These are phyloP conservation scores for Omphalotus olearius DNA, from an alignment of 1,284 basidiomycete species.

Conservation along the genomic window DNA sequence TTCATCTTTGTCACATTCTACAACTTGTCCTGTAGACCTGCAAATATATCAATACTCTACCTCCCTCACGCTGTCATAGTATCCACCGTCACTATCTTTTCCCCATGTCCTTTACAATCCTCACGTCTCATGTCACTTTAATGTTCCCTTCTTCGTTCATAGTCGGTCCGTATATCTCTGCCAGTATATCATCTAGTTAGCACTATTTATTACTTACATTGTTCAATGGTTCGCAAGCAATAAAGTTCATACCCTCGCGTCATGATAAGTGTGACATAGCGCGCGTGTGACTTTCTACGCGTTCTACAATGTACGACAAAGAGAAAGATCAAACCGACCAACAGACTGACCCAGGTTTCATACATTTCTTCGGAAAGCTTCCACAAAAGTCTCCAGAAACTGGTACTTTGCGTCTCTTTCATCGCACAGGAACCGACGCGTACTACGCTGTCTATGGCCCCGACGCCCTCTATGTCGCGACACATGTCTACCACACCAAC, in stretches of 20 bases:
- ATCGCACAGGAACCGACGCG: slow-evolving; percentile 56
- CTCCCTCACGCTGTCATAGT: slow-evolving; percentile 16
- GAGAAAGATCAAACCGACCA: slow-evolving; percentile 34
- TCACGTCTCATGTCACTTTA: neutral
- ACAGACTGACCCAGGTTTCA: slow-evolving; percentile 71
- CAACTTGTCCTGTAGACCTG: neutral
- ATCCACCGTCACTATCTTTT: neutral
- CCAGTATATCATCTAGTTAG: too few species aligned
- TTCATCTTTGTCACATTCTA: neutral
- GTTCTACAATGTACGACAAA: slow-evolving; percentile 14
- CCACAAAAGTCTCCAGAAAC: slow-evolving; percentile 64
- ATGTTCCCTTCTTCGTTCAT: neutral
- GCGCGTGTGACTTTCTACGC: neutral
- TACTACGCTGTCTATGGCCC: slow-evolving; percentile 89
- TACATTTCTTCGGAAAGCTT: slow-evolving; percentile 67
- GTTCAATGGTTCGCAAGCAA: too few species aligned
- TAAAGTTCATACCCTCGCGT: too few species aligned
- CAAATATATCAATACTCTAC: slow-evolving; percentile 4
- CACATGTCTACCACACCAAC: slow-evolving; percentile 82
- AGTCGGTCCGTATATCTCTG: too few species aligned
- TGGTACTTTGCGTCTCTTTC: slow-evolving; percentile 82
- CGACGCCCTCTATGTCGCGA: slow-evolving; percentile 87
- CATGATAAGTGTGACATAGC: neutral
- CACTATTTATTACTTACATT: too few species aligned
- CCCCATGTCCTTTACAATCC: neutral